A percentile compares a stretch with the other conserved stretches of the same genome.
phyloP scores from a whole-genome alignment of 805 yeast species.

The Ogataea degrootiae region DNA sequence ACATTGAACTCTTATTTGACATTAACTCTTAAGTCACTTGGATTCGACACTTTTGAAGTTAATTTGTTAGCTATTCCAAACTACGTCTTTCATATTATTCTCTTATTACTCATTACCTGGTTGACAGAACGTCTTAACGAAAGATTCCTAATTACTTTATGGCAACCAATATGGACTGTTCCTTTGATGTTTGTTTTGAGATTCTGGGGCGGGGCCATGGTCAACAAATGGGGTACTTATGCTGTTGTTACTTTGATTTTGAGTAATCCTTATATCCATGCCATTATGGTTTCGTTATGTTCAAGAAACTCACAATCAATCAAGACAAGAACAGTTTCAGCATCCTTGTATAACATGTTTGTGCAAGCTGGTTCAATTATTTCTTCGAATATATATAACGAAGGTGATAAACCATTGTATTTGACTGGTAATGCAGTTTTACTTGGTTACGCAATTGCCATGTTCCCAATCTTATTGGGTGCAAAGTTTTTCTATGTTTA shows the following conservation, averaged over 20 bases:
- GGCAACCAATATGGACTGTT: slow-evolving; percentile 23
- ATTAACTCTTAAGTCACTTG: slow-evolving; percentile 42
- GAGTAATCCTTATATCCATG: slow-evolving; percentile 47
- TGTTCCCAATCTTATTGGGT: slow-evolving; percentile 24
- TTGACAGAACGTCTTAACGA: slow-evolving; percentile 32
- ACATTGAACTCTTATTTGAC: slow-evolving; percentile 42
- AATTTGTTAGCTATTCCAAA: slow-evolving; percentile 51
- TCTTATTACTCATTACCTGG: slow-evolving; percentile 33
- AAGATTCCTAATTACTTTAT: slow-evolving; percentile 17
- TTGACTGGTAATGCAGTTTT: slow-evolving; percentile 48
- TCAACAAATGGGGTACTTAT: slow-evolving; percentile 25
- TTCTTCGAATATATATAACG: slow-evolving; percentile 51
- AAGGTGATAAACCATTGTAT: slow-evolving; percentile 56
- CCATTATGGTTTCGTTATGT: slow-evolving; percentile 54
- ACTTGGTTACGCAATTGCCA: slow-evolving; percentile 30
- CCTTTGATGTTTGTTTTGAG: slow-evolving; percentile 24
- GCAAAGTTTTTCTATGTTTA: slow-evolving; percentile 35
- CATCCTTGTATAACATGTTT: slow-evolving; percentile 61
- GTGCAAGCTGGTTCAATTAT: slow-evolving; percentile 55
- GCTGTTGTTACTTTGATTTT: slow-evolving; percentile 26
- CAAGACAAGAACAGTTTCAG: slow-evolving; percentile 57
- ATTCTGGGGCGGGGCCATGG: slow-evolving; percentile 26
- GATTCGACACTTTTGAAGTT: slow-evolving; percentile 48
- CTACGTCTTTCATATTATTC: slow-evolving; percentile 33
- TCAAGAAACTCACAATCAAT: slow-evolving; percentile 61